Base-by-base conservation (phyloP, 495 filamentous ascomycete species). In the Lichenothelia convexa region DNA sequence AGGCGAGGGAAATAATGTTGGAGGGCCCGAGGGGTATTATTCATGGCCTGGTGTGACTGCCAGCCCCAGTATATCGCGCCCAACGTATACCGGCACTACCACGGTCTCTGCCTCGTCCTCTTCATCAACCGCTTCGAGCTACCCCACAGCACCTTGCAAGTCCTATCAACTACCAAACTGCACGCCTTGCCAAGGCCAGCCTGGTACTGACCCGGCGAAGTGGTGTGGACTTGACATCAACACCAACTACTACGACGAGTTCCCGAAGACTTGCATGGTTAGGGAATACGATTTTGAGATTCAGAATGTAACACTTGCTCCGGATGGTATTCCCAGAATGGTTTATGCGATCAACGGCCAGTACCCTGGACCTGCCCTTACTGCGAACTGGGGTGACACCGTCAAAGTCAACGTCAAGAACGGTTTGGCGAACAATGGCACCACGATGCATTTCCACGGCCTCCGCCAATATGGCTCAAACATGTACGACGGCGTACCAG, bases 371-470 rank as follows among this genome's bases (percentile, higher is more conserved):
- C 55, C 57, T 6, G 20, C 42, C 4, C 46, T 60, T 13, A 44
- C 47, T 29, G 57, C 53, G 9, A 55, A 55, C 39, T 58, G 50
- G 53, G 57, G 57, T 32, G 57, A 60, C 38, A 53, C 44, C 9
- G 39, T 60, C 21, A 40, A 48, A 21, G 45, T 60, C 11, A 36
- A 39, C 3, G 45, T 60, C 5, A 50, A 35, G 24, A 60, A 60
- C 42, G 33, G 38, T 4, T 24, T 60, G 18, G 19, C 35, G 9
- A 36, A 43, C 35, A 63, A 63, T 33, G 59, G 59, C 8, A 68
- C 63, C 5, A 57, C 47, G 17, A 55, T 71, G 19, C 65, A 68
- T 41, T 69, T 54, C 34, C 61, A 71, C 41, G 64, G 68, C 6
- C 48, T 69, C 15, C 57, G 66, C 6, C 67, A 71, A 37, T 43